Conservation (phyloP, 225 moss, liverwort and hornwort genomes). For the Pleurozium schreberi region DNA sequence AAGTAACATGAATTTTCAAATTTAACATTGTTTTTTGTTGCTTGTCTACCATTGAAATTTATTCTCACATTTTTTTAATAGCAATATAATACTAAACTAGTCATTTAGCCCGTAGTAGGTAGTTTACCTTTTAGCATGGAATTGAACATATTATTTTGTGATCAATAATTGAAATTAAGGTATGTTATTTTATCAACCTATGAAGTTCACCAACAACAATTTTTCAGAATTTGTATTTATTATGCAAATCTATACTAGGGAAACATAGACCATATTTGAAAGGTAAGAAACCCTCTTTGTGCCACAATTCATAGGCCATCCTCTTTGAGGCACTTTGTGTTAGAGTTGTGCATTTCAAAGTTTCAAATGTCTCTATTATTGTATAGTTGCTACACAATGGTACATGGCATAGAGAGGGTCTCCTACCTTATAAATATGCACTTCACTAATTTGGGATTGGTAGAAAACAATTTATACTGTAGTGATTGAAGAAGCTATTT, state of each 20-base stretch:
- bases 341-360: neutral
- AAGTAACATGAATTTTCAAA: too few species aligned
- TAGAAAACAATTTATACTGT: neutral
- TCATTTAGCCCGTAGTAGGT: fast-evolving
- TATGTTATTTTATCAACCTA: neutral
- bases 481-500: neutral
- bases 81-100: neutral
- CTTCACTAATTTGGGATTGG: neutral
- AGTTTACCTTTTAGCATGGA: neutral
- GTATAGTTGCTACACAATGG: neutral
- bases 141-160: neutral
- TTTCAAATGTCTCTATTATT: neutral
- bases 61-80: neutral
- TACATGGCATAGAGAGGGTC: neutral
- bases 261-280: neutral
- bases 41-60: neutral
- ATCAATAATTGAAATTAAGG: neutral
- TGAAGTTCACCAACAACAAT: neutral
- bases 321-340: neutral
- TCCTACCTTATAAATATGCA: neutral
- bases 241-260: neutral
- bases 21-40: neutral
- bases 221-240: neutral
- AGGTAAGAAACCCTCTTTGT: neutral
- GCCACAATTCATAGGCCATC: neutral